Conservation (phyloP, 208 protist genomes). For the Trypanosoma rangeli region DNA sequence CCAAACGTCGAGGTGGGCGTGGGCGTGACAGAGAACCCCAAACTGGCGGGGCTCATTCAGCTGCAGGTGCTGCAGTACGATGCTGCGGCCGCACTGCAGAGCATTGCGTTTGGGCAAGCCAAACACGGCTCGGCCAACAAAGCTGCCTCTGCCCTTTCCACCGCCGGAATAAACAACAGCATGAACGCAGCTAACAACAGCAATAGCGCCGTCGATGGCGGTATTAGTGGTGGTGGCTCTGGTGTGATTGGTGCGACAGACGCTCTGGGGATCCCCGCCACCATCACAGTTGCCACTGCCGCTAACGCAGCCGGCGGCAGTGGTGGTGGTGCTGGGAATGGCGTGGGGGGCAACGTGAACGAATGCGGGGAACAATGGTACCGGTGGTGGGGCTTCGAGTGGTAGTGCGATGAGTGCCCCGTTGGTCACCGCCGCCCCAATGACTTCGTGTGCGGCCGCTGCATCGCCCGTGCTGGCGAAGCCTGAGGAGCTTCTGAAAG, state of each 20-base stretch:
- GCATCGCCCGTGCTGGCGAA: not conserved
- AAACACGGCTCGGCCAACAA: slow-evolving; percentile 10
- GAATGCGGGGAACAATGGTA: not conserved
- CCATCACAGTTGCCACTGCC: not conserved
- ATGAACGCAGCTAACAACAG: not conserved
- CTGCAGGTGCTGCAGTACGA: slow-evolving; percentile 80
- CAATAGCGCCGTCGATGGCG: too few relatives aligned
- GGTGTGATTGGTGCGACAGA: not conserved
- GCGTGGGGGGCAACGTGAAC: not conserved
- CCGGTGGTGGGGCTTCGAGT: not conserved
- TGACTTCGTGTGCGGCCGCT: not conserved
- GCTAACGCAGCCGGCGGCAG: not conserved
- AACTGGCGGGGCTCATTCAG: slow-evolving; percentile 71
- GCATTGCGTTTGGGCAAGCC: slow-evolving; percentile 54
- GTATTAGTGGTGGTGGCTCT: not conserved
- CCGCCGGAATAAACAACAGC: not conserved
- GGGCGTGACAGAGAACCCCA: slow-evolving; percentile 48
- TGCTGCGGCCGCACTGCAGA: slow-evolving; percentile 44
- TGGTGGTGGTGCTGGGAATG: slow-evolving; percentile 11
- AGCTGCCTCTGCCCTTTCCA: too few relatives aligned
- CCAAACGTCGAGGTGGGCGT: slow-evolving; percentile 53
- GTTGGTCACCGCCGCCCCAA: not conserved
- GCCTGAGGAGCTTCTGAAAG: not conserved
- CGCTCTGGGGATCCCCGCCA: not conserved
- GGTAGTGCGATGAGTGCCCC: slow-evolving; percentile 9